Evolutionary conservation across 768 basidiomycete species (phyloP), one percentile per base, ranked within the genome.

Genomic region (Amanita fuliginea): DNA sequence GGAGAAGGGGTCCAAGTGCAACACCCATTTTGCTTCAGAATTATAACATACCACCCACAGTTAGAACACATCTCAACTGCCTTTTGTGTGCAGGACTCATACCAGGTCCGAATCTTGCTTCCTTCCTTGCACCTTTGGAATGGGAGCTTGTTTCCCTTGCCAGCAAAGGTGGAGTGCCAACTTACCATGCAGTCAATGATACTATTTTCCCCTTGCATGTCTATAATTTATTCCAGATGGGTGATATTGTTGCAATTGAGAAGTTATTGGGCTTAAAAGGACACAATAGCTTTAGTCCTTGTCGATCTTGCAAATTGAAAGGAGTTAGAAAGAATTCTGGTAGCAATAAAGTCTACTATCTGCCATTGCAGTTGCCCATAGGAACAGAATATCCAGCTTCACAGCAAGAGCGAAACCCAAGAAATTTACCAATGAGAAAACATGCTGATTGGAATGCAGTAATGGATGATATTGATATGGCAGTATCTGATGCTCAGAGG

Each of bases 251-350:
- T 34, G 60, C 55, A 8, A 53, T 61, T 9, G 50, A 56, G 4
- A 57, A 55, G 47, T 40, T 61, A 30, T 54, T 59, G 54, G 10
- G 58, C 63, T 63, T 68, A 52, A 67, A 62, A 32, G 64, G 66
- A 3, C 61, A 65, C 47, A 67, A 70, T 49, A 62, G 59, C 14
- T 41, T 49, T 4, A 49, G 42, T n/a, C 67, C 64, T 1, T 68
- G 42, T 24, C 19, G 19, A 43, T 26, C 30, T 6, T 43, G 42
- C 30, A 43, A 26, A 3, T 14, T 43, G 14, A 26, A 26, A 6
- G 42, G 42, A 6, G 26, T 43, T 0, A 2, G 4, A 4, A 43
- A 43, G 3, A 18, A 1, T 16, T 5, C 14, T 16, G 36, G 36
- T 19, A 2, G 16, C 2, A 7, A 2, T 7, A 37, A 18, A 37